A percentile compares a stretch with the other conserved stretches of the same genome.
These are phyloP conservation scores for Zymoseptoria brevis DNA, from an alignment of 2,329 filamentous ascomycete species.

Conservation along the genomic window DNA sequence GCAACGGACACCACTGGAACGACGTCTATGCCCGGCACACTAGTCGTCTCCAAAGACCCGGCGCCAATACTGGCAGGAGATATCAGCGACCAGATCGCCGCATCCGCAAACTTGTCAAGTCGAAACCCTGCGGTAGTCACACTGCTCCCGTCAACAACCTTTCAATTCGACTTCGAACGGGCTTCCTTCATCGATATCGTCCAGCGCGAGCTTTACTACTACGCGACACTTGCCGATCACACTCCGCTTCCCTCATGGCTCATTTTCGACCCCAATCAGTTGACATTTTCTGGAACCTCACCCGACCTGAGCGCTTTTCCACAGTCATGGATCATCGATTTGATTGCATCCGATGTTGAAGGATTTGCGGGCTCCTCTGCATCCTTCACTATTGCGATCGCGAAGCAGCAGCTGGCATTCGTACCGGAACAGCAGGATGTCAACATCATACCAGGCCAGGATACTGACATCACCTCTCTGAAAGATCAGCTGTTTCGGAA, in stretches of 20 bases:
- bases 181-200: slow-evolving; percentile 53
- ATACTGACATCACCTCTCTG: slow-evolving; percentile 27
- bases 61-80: slow-evolving; percentile 50
- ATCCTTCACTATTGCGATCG: slow-evolving; percentile 64
- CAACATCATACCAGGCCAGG: slow-evolving; percentile 27
- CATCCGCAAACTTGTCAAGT: slow-evolving; percentile 44
- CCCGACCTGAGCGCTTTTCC: slow-evolving; percentile 60
- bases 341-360: slow-evolving; percentile 72
- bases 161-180: slow-evolving; percentile 37
- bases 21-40: slow-evolving; percentile 55
- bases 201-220: slow-evolving; percentile 54
- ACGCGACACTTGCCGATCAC: slow-evolving; percentile 66
- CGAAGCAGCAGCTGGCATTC: slow-evolving; percentile 61
- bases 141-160: slow-evolving; percentile 29
- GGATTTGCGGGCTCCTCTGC: slow-evolving; percentile 63
- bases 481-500: slow-evolving; percentile 30
- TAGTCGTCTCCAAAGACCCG: slow-evolving; percentile 58
- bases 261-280: slow-evolving; percentile 54
- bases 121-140: slow-evolving; percentile 53
- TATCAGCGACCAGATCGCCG: slow-evolving; percentile 50
- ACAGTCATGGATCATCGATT: slow-evolving; percentile 61
- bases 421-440: slow-evolving; percentile 46
- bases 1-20: slow-evolving; percentile 61
- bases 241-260: slow-evolving; percentile 84
- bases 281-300: slow-evolving; percentile 64